Evolutionary conservation across 2,329 filamentous ascomycete species (phyloP), one percentile per base, ranked within the genome.

Genomic region (Botryotinia globosa): DNA sequence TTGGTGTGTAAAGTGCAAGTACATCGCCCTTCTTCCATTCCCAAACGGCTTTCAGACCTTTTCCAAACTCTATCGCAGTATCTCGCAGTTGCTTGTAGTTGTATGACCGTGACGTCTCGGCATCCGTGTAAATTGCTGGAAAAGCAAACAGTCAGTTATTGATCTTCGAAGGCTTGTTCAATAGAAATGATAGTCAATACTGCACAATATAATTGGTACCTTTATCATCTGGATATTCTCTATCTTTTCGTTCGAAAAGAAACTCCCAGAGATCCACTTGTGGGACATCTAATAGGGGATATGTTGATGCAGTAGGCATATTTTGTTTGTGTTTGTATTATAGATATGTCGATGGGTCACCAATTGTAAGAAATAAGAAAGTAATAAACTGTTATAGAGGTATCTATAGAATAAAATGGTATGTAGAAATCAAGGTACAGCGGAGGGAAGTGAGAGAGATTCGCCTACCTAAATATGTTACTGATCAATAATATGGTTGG

Each of bases 21-120:
- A 96, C 92, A 80, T 98, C 93, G 78, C 92, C 92, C 80, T 92
- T 94, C 77, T 90, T 86, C 92, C 94, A 97, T 67, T 90, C 86
- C 87, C 91, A 95, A 34, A 85, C 82, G 39, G 91, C 88, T 79
- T 90, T 90, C 32, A 98, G 86, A 0, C 93, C 94, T 76, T 91
- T 89, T 68, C 93, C 94, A 77, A 98, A 97, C n/a, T 89, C 87
- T 56, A 90, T 82, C 1, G 93, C 91, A 25, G 88, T 85, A 74
- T 85, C 84, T 77, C 88, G 90, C 72, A 93, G 83, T 75, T 93
- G 86, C 45, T 85, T 85, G 81, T 89, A 94, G 63, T 90, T 97
- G 82, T 97, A 94, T 48, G 83, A 84, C 62, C 85, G 84, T 69
- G 87, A 85, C 4, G 92, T 92, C 74, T 92, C 89, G 74, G 89